Conservation (phyloP, 306 rosid genomes). For the Trichosanthes truncata region DNA sequence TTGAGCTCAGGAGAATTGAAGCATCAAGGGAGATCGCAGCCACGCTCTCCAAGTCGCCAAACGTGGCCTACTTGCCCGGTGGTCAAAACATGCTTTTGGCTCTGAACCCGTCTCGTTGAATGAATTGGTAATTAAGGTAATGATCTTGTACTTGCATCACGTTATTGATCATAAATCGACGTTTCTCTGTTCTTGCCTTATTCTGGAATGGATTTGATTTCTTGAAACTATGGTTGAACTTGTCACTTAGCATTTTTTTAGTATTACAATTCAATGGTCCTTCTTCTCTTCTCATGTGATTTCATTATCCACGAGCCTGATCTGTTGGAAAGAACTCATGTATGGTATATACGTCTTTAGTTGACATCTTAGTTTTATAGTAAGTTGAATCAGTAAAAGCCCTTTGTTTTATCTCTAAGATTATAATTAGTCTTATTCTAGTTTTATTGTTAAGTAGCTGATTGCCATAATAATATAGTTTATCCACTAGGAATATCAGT, state of each 20-base stretch:
- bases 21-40: conserved; percentile 74
- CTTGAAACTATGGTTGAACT: background rate
- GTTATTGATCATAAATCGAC: background rate
- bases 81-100: conserved; percentile 51
- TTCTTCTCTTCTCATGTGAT: background rate
- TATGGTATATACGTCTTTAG: background rate
- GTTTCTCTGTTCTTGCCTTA: background rate
- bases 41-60: conserved; percentile 74
- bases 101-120: conserved; percentile 56
- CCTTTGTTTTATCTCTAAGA: background rate
- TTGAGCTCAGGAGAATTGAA: conserved; percentile 81
- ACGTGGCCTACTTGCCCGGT: conserved; percentile 64
- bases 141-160: background rate
- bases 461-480: background rate
- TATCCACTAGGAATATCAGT: background rate
- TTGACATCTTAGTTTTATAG: background rate
- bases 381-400: background rate
- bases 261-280: background rate
- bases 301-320: background rate
- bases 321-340: background rate
- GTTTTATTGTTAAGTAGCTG: background rate
- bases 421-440: background rate
- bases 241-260: background rate
- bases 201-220: background rate
- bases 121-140: conserved; percentile 26